phyloP scores from a whole-genome alignment of 2,329 filamentous ascomycete species.

The Epichloe brachyelytri region DNA sequence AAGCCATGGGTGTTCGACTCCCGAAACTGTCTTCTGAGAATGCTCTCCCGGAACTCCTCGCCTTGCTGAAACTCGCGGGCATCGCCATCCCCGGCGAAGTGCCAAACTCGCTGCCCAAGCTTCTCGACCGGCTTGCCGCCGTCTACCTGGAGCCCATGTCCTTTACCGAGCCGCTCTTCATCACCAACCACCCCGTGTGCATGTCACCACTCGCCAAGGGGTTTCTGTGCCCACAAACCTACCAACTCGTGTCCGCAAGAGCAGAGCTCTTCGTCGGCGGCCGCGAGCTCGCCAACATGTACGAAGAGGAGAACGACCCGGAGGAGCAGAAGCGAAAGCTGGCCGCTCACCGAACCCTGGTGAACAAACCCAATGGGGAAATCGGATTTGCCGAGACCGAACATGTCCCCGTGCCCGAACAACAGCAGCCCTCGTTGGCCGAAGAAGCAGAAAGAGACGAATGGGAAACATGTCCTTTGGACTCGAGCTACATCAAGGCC shows the following conservation, averaged over 20 bases:
- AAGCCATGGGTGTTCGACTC: slow-evolving; percentile 48
- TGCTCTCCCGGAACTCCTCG: slow-evolving; percentile 45
- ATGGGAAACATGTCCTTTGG: slow-evolving; percentile 36
- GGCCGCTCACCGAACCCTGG: slow-evolving; percentile 33
- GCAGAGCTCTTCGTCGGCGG: slow-evolving; percentile 74
- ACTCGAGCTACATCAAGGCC: slow-evolving; percentile 74
- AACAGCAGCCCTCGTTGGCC: slow-evolving; percentile 25
- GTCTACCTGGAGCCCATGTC: slow-evolving; percentile 70
- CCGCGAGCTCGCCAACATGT: slow-evolving; percentile 85
- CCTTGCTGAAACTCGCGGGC: slow-evolving; percentile 41
- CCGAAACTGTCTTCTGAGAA: slow-evolving; percentile 45
- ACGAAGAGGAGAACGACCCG: slow-evolving; percentile 95
- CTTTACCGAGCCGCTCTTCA: slow-evolving; percentile 57
- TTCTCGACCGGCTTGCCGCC: slow-evolving; percentile 71
- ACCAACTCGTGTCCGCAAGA: slow-evolving; percentile 65
- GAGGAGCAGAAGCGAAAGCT: slow-evolving; percentile 79
- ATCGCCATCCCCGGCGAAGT: slow-evolving; percentile 54
- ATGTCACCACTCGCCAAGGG: slow-evolving; percentile 89
- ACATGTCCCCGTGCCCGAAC: neutral
- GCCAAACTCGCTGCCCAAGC: slow-evolving; percentile 42
- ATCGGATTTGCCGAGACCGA: slow-evolving; percentile 15
- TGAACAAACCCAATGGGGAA: slow-evolving; percentile 21
- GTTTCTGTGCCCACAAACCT: slow-evolving; percentile 53
- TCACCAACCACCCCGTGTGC: slow-evolving; percentile 78
- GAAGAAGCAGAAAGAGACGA: slow-evolving; percentile 24